These are phyloP conservation scores for Chaetomiaceae sp. DNA, from an alignment of 2,329 filamentous ascomycete species.

Conservation along the genomic window DNA sequence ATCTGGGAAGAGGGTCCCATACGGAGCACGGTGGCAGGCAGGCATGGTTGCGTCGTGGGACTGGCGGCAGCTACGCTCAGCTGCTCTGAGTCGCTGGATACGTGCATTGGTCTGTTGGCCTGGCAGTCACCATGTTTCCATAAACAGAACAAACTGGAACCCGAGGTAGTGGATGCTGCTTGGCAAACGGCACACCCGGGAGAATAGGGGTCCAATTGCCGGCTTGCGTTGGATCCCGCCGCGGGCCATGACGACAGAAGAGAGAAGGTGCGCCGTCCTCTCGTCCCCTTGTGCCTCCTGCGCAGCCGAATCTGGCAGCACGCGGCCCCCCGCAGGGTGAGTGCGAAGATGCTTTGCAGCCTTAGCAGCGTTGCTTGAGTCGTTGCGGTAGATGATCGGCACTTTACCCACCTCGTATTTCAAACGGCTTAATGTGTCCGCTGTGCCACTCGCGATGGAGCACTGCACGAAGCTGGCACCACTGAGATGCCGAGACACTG, in stretches of 20 bases:
- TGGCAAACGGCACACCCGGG: no score
- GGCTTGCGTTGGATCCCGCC: background rate
- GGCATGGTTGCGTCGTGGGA: background rate
- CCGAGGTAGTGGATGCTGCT: no score
- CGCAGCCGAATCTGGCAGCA: no score
- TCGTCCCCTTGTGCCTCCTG: no score
- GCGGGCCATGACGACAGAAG: background rate
- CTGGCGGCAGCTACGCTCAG: no score
- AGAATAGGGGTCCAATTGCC: background rate
- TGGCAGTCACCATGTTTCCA: background rate
- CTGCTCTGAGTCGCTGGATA: background rate
- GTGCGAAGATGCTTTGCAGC: background rate
- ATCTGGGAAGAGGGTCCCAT: no score
- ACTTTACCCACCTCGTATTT: constrained; percentile 9
- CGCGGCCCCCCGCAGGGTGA: no score
- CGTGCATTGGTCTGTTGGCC: no score
- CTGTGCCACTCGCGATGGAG: constrained; percentile 6
- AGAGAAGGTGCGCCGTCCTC: background rate
- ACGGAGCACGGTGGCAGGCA: background rate
- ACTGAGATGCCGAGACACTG: no score
- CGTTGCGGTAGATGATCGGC: constrained; percentile 3
- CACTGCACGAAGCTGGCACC: background rate
- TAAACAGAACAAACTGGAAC: background rate
- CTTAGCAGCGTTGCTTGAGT: background rate
- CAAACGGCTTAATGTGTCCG: background rate